These are phyloP conservation scores for Nicotiana sylvestris DNA, from an alignment of 257 asterid genomes.

Conservation along the genomic window DNA sequence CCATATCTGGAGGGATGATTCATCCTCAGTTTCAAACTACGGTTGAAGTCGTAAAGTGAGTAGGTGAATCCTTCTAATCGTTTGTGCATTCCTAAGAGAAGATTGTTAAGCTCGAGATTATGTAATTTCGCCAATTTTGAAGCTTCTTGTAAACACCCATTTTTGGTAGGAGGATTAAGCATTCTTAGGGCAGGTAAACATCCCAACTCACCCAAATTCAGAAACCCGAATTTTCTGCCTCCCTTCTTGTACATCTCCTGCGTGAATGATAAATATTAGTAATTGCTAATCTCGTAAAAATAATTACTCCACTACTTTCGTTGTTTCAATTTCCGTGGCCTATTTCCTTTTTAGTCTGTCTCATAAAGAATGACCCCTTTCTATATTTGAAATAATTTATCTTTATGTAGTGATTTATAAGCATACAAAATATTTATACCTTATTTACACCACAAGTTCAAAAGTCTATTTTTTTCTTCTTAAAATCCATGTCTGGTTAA, in stretches of 20 bases:
- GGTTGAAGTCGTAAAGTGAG: constrained; percentile 45
- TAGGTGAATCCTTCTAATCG: constrained; percentile 39
- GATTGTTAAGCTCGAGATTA: constrained; percentile 28
- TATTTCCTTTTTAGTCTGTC: too few species aligned
- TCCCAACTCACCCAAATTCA: constrained; percentile 55
- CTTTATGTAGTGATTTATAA: too few species aligned
- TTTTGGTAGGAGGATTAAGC: constrained; percentile 22
- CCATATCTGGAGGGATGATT: constrained; percentile 46
- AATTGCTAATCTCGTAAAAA: too few species aligned
- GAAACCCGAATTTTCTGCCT: constrained; percentile 56
- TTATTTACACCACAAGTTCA: too few species aligned
- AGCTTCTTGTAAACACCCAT: constrained; percentile 43
- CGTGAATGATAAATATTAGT: not conserved
- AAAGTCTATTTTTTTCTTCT: too few species aligned
- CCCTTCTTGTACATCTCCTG: constrained; percentile 49
- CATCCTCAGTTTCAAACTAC: constrained; percentile 29
- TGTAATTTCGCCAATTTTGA: constrained; percentile 40
- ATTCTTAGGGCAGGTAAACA: constrained; percentile 55
- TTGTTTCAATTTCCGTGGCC: too few species aligned
- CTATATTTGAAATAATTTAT: too few species aligned
- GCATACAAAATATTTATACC: too few species aligned
- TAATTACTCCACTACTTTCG: too few species aligned
- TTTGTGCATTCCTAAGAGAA: constrained; percentile 29
- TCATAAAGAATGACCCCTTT: too few species aligned
- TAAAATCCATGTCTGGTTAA: too few species aligned